Evolutionary conservation across 2,329 filamentous ascomycete species (phyloP).

Genomic region (Fusarium temperatum): DNA sequence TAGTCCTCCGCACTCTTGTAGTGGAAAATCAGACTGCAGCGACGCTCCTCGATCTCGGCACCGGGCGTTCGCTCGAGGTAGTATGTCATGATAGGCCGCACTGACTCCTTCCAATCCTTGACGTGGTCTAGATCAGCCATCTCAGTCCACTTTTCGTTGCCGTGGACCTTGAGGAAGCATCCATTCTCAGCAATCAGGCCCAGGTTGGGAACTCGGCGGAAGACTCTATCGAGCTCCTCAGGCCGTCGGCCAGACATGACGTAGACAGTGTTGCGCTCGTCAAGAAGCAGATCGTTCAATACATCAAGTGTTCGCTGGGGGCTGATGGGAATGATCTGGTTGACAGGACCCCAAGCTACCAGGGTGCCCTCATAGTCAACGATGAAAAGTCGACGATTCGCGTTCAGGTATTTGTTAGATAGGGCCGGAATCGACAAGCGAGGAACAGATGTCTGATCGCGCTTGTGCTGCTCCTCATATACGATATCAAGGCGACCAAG

Average conservation of each 20-base stretch:
- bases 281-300: constrained; percentile 81
- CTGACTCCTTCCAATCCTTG: constrained; percentile 82
- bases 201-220: constrained; percentile 82
- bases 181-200: constrained; percentile 96
- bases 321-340: constrained; percentile 84
- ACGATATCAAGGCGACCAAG: constrained; percentile 75
- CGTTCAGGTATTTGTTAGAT: constrained; percentile 70
- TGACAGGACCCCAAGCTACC: constrained; percentile 85
- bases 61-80: constrained; percentile 91
- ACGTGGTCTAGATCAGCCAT: constrained; percentile 79
- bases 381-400: constrained; percentile 80
- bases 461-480: constrained; percentile 84
- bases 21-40: constrained; percentile 91
- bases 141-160: constrained; percentile 76
- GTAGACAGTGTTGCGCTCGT: constrained; percentile 86
- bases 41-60: constrained; percentile 88
- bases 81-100: constrained; percentile 84
- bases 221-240: constrained; percentile 87
- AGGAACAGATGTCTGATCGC: constrained; percentile 86
- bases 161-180: constrained; percentile 82
- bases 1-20: constrained; percentile 85
- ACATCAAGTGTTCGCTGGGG: constrained; percentile 85
- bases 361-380: constrained; percentile 95
- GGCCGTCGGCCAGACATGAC: constrained; percentile 92
- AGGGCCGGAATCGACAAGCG: constrained; percentile 77